Evolutionary conservation across 768 basidiomycete species (phyloP).

Genomic region (Amanita rimosa): DNA sequence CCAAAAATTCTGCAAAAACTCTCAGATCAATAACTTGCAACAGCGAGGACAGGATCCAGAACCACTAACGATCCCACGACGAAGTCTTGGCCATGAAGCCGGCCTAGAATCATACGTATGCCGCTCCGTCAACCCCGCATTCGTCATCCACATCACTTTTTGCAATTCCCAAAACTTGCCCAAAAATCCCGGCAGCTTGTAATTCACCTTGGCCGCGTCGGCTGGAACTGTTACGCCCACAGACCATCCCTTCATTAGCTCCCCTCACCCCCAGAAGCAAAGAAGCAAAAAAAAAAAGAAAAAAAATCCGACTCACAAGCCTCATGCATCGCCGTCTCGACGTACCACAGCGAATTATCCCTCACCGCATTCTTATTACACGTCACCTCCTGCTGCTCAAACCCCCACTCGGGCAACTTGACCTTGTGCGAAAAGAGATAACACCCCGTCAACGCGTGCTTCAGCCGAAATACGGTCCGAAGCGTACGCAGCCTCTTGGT

Average conservation of each 20-base stretch:
- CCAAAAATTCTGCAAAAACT: conserved; percentile 81
- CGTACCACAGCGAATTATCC: conserved; percentile 86
- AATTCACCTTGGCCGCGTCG: conserved; percentile 78
- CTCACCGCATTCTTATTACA: conserved; percentile 95
- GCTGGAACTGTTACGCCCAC: conserved; percentile 53
- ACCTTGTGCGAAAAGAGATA: conserved; percentile 98
- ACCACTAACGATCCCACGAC: conserved; percentile 79
- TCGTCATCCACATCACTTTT: conserved; percentile 94
- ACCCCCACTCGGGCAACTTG: conserved; percentile 96
- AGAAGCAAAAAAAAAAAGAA: background rate
- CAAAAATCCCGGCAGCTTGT: conserved; percentile 81
- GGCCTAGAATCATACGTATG: conserved; percentile 97
- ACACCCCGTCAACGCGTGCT: conserved; percentile 83
- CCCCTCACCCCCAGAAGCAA: too few relatives aligned
- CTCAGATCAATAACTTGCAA: background rate
- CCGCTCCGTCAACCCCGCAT: conserved; percentile 89
- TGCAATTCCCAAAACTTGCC: conserved; percentile 88
- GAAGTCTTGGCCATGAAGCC: conserved; percentile 78
- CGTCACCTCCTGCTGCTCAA: conserved; percentile 97
- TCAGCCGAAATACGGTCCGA: conserved; percentile 70
- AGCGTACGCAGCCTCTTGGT: conserved; percentile 66
- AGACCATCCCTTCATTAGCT: background rate
- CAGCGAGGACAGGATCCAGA: background rate
- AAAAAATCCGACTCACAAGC: conserved; percentile 35
- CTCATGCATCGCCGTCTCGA: conserved; percentile 79